A percentile compares a stretch with the other conserved stretches of the same genome.
phyloP scores from a whole-genome alignment of 1,284 basidiomycete species.

The Polyporus tsugae region DNA sequence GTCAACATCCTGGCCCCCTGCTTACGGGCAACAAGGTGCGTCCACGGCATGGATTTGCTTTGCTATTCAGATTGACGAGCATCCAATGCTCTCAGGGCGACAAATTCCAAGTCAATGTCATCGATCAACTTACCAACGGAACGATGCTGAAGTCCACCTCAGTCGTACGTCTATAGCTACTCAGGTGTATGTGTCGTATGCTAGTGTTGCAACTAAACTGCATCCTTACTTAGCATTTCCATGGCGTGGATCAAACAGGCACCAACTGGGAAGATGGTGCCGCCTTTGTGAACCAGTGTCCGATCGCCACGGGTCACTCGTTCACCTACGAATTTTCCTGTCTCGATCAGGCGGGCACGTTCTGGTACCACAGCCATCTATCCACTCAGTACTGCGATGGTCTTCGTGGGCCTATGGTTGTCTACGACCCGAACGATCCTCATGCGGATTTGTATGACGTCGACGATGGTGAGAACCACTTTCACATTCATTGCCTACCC shows the following conservation, averaged over 20 bases:
- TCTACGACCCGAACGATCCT: conserved; percentile 54
- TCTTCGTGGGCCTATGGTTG: conserved; percentile 45
- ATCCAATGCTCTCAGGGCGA: conserved; percentile 34
- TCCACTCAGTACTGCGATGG: conserved; percentile 45
- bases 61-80: not conserved
- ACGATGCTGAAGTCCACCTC: conserved; percentile 46
- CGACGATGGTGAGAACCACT: conserved; percentile 40
- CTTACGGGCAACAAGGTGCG: conserved; percentile 37
- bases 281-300: conserved; percentile 57
- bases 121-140: conserved; percentile 43
- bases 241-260: conserved; percentile 44
- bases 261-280: conserved; percentile 47
- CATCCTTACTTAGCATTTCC: conserved; percentile 46
- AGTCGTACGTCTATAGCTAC: conserved; percentile 39
- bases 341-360: conserved; percentile 46
- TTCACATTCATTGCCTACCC: not conserved
- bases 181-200: not conserved
- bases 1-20: conserved; percentile 38
- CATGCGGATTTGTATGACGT: conserved; percentile 49
- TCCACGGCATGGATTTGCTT: not conserved
- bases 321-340: conserved; percentile 53
- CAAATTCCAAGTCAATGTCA: conserved; percentile 45
- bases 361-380: conserved; percentile 39
- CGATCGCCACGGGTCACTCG: conserved; percentile 52
- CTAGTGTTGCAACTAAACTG: not conserved